A percentile compares a stretch with the other conserved stretches of the same genome.
These are phyloP conservation scores for Pleurotus citrinopileatus DNA, from an alignment of 768 basidiomycete species.

Conservation along the genomic window DNA sequence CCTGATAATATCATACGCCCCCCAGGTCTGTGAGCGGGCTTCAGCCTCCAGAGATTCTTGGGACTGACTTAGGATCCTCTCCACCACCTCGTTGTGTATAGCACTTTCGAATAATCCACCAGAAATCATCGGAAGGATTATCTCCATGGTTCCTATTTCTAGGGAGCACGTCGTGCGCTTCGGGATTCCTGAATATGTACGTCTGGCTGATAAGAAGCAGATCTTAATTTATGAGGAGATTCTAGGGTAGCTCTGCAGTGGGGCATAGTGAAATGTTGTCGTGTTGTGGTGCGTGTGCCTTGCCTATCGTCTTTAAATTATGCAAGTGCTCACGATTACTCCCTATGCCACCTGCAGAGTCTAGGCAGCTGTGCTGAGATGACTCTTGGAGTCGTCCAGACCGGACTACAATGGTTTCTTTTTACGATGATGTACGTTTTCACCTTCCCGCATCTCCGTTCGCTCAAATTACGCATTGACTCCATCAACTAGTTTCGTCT, in stretches of 20 bases:
- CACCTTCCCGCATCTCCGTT: background rate
- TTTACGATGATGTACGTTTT: slow-evolving; percentile 77
- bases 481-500: slow-evolving; percentile 62
- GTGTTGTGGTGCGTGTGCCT: slow-evolving; percentile 55
- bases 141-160: slow-evolving; percentile 90
- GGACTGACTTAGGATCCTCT: no score
- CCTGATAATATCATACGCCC: slow-evolving; percentile 77
- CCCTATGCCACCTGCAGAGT: slow-evolving; percentile 52
- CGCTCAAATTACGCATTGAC: background rate
- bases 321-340: slow-evolving; percentile 3
- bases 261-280: slow-evolving; percentile 79
- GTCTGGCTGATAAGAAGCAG: slow-evolving; percentile 22
- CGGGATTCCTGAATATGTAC: slow-evolving; percentile 83
- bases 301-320: background rate
- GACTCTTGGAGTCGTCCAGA: slow-evolving; percentile 80
- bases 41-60: no score
- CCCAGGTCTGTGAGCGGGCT: slow-evolving; percentile 76
- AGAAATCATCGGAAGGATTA: slow-evolving; percentile 82
- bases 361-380: slow-evolving; percentile 73
- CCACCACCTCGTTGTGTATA: slow-evolving; percentile 22
- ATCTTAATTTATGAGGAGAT: slow-evolving; percentile 12
- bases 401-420: slow-evolving; percentile 78
- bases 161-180: slow-evolving; percentile 80
- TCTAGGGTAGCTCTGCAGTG: slow-evolving; percentile 82
- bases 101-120: slow-evolving; percentile 79